Percentiles rank a stretch among this genome's conserved stretches.
Evolutionary conservation across 2,329 filamentous ascomycete genomes (phyloP).

Genomic region (Cordyceps cicadae): DNA sequence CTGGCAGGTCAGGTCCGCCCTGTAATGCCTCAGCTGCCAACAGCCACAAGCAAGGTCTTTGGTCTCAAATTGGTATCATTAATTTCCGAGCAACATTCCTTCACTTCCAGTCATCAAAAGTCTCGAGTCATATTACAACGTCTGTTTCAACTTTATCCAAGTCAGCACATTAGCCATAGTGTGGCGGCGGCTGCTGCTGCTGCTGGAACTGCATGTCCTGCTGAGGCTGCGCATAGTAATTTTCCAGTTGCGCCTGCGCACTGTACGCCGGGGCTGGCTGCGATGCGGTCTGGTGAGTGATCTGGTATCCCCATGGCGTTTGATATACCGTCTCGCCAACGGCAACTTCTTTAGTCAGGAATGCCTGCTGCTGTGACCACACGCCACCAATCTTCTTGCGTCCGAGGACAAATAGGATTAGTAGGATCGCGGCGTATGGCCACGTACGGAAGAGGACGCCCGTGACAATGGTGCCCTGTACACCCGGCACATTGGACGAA

Average conservation of each 20-base stretch:
- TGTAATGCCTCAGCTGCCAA: neutral
- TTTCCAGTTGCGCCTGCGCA: neutral
- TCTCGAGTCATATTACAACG: neutral
- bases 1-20: neutral
- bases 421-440: neutral
- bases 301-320: conserved; percentile 9
- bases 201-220: neutral
- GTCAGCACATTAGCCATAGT: neutral
- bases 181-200: neutral
- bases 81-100: neutral
- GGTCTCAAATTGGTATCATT: neutral
- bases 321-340: conserved; percentile 5
- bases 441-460: conserved; percentile 1
- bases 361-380: conserved; percentile 9
- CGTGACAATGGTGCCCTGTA: neutral
- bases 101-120: neutral
- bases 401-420: conserved; percentile 1
- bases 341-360: conserved; percentile 2
- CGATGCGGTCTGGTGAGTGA: neutral
- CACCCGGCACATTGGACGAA: neutral
- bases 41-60: neutral
- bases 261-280: neutral
- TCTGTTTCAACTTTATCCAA: neutral
- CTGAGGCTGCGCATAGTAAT: neutral
- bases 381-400: conserved; percentile 10